phyloP scores from a whole-genome alignment of 352 stramenopile genomes.

The Elongisporangium undulatum region DNA sequence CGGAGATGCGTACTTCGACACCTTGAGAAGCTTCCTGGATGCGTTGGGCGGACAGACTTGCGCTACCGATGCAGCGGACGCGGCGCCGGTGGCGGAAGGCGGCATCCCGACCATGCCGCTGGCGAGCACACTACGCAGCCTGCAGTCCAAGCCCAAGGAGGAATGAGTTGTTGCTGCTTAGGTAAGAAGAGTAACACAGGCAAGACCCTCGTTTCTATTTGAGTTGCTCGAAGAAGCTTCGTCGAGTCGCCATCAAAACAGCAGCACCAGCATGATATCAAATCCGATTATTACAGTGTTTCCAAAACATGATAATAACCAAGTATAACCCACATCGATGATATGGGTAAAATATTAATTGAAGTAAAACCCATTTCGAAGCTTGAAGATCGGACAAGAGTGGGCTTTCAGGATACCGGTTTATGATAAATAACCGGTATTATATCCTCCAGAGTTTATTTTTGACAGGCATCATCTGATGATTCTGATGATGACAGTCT shows the following conservation, averaged over 20 bases:
- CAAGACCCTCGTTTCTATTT: too few species aligned
- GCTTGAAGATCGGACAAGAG: not conserved
- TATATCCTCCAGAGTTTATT: not conserved
- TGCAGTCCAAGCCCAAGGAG: too few species aligned
- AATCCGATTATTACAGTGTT: too few species aligned
- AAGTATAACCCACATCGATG: too few species aligned
- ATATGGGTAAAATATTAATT: too few species aligned
- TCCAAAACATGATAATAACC: too few species aligned
- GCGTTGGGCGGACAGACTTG: constrained; percentile 18
- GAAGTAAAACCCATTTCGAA: not conserved
- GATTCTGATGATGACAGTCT: not conserved
- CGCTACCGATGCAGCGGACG: constrained; percentile 9
- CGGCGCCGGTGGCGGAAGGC: constrained; percentile 25
- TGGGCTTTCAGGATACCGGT: not conserved
- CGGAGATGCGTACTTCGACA: constrained; percentile 82
- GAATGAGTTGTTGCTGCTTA: too few species aligned
- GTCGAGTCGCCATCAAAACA: too few species aligned
- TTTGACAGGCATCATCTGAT: not conserved
- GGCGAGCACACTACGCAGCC: too few species aligned
- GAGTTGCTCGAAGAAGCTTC: too few species aligned
- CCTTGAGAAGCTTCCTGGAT: constrained; percentile 65
- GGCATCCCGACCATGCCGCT: constrained; percentile 62
- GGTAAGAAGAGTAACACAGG: too few species aligned
- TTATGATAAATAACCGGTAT: not conserved
- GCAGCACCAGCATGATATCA: too few species aligned